phyloP scores from a whole-genome alignment of 306 rosid species.

The Prunus campanulata region DNA sequence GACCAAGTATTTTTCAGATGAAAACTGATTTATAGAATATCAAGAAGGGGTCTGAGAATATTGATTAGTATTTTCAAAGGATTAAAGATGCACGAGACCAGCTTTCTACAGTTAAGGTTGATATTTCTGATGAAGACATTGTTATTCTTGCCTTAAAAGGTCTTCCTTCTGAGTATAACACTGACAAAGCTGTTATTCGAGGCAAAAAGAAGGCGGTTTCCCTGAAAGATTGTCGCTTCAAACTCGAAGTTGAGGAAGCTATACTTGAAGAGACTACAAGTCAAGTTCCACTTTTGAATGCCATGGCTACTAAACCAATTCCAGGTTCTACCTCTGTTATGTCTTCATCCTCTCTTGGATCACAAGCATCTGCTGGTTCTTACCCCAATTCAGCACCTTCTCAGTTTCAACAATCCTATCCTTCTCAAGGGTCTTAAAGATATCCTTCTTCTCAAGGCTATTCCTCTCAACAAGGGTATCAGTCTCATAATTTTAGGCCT shows the following conservation, averaged over 20 bases:
- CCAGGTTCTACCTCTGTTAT: no score
- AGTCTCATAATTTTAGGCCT: no score
- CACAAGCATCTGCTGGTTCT: no score
- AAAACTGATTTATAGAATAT: background rate
- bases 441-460: no score
- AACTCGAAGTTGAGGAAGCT: background rate
- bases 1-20: background rate
- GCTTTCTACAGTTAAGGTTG: background rate
- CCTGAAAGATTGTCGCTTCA: no score
- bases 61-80: background rate
- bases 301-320: background rate
- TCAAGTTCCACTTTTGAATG: background rate
- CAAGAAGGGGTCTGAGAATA: background rate
- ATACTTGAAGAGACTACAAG: background rate
- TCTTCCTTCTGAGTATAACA: background rate
- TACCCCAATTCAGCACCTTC: no score
- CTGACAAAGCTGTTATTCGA: background rate
- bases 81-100: background rate
- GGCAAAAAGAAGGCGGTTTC: background rate
- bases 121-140: background rate
- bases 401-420: no score
- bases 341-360: no score
- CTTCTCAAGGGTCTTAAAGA: no score
- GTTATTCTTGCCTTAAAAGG: background rate
- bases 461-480: no score